Evolutionary conservation across 257 asterid genomes (phyloP), one percentile per base, ranked within the genome.

Genomic region (Solanum rostratum): DNA sequence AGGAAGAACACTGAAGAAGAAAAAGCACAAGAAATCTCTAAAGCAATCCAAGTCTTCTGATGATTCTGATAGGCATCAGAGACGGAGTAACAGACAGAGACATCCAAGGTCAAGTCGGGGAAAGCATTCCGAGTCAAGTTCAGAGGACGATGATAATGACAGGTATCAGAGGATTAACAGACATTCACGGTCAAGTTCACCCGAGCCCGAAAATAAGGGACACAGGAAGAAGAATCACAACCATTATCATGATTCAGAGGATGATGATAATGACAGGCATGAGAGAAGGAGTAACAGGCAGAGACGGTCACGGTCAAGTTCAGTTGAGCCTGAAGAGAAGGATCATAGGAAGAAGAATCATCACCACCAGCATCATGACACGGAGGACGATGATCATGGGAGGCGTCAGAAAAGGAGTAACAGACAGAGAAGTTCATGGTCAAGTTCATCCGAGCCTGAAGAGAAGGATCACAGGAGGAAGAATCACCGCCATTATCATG

Each of bases 11-110:
- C 85, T 76, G 74, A 91, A 88, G 89, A 91, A 87, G 88, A 92
- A 83, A 79, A 84, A 83, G 33, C 92, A 88, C 85, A 88, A 89
- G 70, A 89, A 90, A 88, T 88, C 86, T 59, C 84, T 45, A 73
- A 87, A 90, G 81, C 89, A 79, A 83, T 74, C 87, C 0, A 89
- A 90, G 84, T 86, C 93, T 60, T 86, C 93, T 0, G 97, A 90
- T 57, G 84, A 87, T 83, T 88, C 92, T 19, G 97, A 80, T 76
- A 83, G 90, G 86, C 91, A 83, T 80, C 86, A 24, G 43, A 88
- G 83, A 83, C 89, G 93, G 83, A 89, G 92, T 84, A 81, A 63
- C 66, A 87, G 80, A 69, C 86, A 69, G 86, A 89, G 73, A 80
- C 88, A 86, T 86, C 86, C 85, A 29, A 82, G 66, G 81, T 74